Percentiles rank a stretch among this genome's conserved stretches.
Conservation (phyloP, 2,329 filamentous ascomycete species). For the Fusarium staphyleae region DNA sequence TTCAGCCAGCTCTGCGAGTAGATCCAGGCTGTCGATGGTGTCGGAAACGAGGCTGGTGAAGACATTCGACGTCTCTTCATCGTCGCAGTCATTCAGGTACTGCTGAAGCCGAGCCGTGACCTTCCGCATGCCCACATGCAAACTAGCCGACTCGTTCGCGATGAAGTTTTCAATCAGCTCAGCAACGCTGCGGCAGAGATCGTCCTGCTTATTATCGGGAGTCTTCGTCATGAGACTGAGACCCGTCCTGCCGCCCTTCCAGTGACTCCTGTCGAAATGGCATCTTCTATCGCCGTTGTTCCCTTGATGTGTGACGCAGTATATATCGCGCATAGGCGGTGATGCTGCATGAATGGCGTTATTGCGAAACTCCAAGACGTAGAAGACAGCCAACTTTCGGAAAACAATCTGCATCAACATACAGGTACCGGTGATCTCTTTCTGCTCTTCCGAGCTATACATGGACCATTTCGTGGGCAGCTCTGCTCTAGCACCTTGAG, state of each 20-base stretch:
- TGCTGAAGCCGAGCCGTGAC: slow-evolving; percentile 26
- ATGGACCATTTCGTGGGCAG: background rate
- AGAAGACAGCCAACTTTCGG: slow-evolving; percentile 28
- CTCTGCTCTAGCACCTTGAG: background rate
- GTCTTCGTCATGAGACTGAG: slow-evolving; percentile 5
- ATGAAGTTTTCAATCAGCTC: slow-evolving; percentile 39
- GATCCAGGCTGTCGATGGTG: slow-evolving; percentile 30
- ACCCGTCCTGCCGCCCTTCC: background rate
- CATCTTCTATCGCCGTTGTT: background rate
- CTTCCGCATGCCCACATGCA: slow-evolving; percentile 31
- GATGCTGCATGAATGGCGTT: slow-evolving; percentile 34
- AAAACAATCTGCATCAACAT: slow-evolving; percentile 3
- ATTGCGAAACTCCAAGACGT: slow-evolving; percentile 34
- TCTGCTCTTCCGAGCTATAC: background rate
- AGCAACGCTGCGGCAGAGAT: slow-evolving; percentile 18
- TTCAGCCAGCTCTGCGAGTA: slow-evolving; percentile 34
- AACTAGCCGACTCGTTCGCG: slow-evolving; percentile 3
- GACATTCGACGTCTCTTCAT: background rate
- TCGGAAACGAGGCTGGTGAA: slow-evolving; percentile 36
- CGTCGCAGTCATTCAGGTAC: slow-evolving; percentile 28
- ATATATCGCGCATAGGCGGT: slow-evolving; percentile 25
- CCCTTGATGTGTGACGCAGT: background rate
- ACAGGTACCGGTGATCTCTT: background rate
- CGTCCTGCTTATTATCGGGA: background rate
- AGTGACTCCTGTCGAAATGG: slow-evolving; percentile 8